Evolutionary conservation across 352 stramenopile genomes (phyloP).

Genomic region (Phytopythium boreale): DNA sequence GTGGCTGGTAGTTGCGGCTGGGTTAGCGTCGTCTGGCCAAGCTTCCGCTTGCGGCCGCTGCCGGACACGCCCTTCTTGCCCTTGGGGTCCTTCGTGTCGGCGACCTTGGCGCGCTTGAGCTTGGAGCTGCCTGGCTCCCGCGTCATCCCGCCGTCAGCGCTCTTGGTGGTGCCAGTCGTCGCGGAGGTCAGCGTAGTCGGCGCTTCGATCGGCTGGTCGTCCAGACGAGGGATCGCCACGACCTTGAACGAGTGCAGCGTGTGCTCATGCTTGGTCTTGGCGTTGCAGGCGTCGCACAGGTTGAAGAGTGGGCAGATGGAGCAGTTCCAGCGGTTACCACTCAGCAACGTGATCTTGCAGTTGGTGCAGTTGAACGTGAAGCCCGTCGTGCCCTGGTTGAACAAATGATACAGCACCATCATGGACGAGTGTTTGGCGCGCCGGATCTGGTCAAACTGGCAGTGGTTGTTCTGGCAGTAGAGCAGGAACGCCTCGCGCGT

Average conservation of each 20-base stretch:
- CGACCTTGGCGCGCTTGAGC: slow-evolving; percentile 44
- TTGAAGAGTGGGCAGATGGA: slow-evolving; percentile 96
- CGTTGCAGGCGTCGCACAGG: slow-evolving; percentile 93
- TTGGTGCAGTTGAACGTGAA: slow-evolving; percentile 96
- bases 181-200: slow-evolving; percentile 28
- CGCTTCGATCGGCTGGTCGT: slow-evolving; percentile 34
- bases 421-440: slow-evolving; percentile 83
- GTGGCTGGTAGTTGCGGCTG: slow-evolving; percentile 11
- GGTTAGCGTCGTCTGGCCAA: slow-evolving; percentile 39
- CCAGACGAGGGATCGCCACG: slow-evolving; percentile 72
- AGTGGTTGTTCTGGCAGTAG: slow-evolving; percentile 89
- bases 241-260: slow-evolving; percentile 93
- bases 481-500: slow-evolving; percentile 89
- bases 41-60: slow-evolving; percentile 68
- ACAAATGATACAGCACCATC: slow-evolving; percentile 86
- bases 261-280: slow-evolving; percentile 92
- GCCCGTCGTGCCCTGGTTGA: slow-evolving; percentile 95
- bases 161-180: slow-evolving; percentile 14
- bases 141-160: slow-evolving; percentile 21
- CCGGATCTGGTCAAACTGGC: slow-evolving; percentile 78
- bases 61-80: slow-evolving; percentile 25
- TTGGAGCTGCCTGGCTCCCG: slow-evolving; percentile 43
- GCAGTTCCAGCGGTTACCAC: slow-evolving; percentile 95
- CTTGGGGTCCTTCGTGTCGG: slow-evolving; percentile 15
- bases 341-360: slow-evolving; percentile 94